Base-by-base conservation (phyloP, 352 stramenopile genomes). In the Phytophthora crassamura region DNA sequence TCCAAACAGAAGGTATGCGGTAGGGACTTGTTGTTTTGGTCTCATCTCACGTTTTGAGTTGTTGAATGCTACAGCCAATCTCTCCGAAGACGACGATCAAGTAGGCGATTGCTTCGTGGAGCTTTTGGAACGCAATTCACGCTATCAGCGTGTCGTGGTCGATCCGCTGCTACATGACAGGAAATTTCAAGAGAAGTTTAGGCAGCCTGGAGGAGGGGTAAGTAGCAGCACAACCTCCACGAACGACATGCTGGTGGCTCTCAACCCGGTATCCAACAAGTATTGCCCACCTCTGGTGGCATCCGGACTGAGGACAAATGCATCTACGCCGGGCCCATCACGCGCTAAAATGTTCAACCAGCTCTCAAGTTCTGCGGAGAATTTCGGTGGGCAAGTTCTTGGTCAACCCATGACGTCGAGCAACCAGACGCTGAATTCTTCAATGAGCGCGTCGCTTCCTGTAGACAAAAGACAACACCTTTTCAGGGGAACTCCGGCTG, bases 111-210 rank as follows among this genome's bases (percentile, higher is more conserved):
- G 69, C 9, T 90, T 90, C 20, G 75, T 88, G 1, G 83, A 89
- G 53, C 66, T 91, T 15, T 66, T 91, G 12, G 77, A 82, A n/a
- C 78, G 67, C 3, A 80, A 64, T n/a, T 70, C 73, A n/a, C 56
- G 56, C 12, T 72, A 75, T 6, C 83, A 91, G 43, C 70, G 85
- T 30, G 52, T 90, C 9, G 63, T 86, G 5, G 51, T 85, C 3
- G 81, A 92, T 25, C 81, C 79, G 5, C 48, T 88, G n/a, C 38
- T 92, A 8, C 63, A 80, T 7, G 81, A 92, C 2, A 50, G 59
- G 22, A 56, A 59, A n/a, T 90, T 90, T 47, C 81, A 90, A 59
- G 72, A 82, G 33, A 92, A 89, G 33, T 90, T 83, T 74, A 54
- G 68, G 11, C 70, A 64, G 36, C 50, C 64, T 18, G 61, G 61